Percentiles rank a stretch among this genome's conserved stretches.
phyloP scores from a whole-genome alignment of 768 basidiomycete genomes.

The Leccinum arenicola region DNA sequence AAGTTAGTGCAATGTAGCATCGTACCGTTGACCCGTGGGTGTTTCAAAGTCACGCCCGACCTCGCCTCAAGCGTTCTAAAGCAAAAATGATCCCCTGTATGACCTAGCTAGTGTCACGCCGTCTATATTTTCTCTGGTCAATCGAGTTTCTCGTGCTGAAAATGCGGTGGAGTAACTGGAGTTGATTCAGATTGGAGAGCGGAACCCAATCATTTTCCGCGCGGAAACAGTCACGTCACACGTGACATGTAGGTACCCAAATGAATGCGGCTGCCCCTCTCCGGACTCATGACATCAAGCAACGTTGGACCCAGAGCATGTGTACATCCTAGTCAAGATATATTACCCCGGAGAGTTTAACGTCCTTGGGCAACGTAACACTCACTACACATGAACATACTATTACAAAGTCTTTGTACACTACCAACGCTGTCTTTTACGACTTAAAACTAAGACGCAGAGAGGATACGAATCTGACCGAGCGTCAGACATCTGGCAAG shows the following conservation, averaged over 20 bases:
- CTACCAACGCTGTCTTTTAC: background rate
- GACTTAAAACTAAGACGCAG: too few relatives aligned
- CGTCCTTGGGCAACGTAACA: background rate
- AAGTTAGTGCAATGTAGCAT: background rate
- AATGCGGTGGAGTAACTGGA: background rate
- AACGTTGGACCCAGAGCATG: too few relatives aligned
- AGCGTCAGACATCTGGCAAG: background rate
- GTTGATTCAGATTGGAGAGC: background rate
- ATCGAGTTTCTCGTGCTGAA: background rate
- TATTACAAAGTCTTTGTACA: background rate
- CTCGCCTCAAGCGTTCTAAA: background rate
- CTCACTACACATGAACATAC: background rate
- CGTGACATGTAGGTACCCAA: background rate
- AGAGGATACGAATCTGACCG: background rate
- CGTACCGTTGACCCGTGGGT: background rate
- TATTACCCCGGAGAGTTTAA: background rate
- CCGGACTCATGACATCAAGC: too few relatives aligned
- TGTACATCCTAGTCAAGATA: background rate
- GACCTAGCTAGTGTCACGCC: background rate
- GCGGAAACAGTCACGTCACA: background rate
- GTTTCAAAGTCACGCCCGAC: background rate
- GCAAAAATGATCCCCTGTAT: background rate
- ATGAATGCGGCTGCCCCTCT: background rate
- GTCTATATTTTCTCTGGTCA: background rate
- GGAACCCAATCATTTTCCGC: background rate